Evolutionary conservation across 1,139 yeast genomes (phyloP).

Genomic region (Saccharomyces hybrid): DNA sequence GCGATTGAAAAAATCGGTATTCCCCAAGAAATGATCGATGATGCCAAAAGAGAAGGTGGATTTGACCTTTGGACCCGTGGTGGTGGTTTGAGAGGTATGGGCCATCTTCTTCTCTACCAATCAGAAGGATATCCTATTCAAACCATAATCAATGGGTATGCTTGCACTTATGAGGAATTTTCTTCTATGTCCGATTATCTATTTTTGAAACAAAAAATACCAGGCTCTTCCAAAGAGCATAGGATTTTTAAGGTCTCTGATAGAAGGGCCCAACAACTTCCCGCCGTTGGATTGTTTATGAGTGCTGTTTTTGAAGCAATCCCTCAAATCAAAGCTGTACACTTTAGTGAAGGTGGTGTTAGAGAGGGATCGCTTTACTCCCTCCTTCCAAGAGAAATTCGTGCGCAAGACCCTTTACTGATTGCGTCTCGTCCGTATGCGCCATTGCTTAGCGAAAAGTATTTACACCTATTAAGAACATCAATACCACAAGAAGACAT

Average conservation of each 20-base stretch:
- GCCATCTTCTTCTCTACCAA: slow-evolving; percentile 48
- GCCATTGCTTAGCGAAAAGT: slow-evolving; percentile 48
- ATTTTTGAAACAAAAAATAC: slow-evolving; percentile 38
- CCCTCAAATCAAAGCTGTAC: slow-evolving; percentile 51
- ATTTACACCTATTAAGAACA: slow-evolving; percentile 41
- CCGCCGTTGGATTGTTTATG: slow-evolving; percentile 55
- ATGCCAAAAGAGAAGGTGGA: slow-evolving; percentile 48
- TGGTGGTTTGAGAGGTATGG: slow-evolving; percentile 60
- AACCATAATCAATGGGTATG: slow-evolving; percentile 57
- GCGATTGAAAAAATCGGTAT: slow-evolving; percentile 43
- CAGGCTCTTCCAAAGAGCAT: slow-evolving; percentile 29
- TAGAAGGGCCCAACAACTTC: slow-evolving; percentile 52
- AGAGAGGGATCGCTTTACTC: slow-evolving; percentile 63
- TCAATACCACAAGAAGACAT: slow-evolving; percentile 47
- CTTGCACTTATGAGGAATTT: slow-evolving; percentile 46
- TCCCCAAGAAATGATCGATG: slow-evolving; percentile 38
- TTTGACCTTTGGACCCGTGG: slow-evolving; percentile 56
- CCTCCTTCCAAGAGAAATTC: slow-evolving; percentile 44
- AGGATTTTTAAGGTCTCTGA: slow-evolving; percentile 54
- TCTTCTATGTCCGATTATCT: slow-evolving; percentile 42
- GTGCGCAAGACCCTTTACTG: slow-evolving; percentile 54
- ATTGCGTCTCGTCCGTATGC: slow-evolving; percentile 61
- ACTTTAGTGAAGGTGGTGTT: slow-evolving; percentile 64
- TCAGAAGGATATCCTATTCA: slow-evolving; percentile 47
- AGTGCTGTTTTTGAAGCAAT: slow-evolving; percentile 50